Conservation (phyloP, 805 yeast genomes). For the Lachancea mirantina region DNA sequence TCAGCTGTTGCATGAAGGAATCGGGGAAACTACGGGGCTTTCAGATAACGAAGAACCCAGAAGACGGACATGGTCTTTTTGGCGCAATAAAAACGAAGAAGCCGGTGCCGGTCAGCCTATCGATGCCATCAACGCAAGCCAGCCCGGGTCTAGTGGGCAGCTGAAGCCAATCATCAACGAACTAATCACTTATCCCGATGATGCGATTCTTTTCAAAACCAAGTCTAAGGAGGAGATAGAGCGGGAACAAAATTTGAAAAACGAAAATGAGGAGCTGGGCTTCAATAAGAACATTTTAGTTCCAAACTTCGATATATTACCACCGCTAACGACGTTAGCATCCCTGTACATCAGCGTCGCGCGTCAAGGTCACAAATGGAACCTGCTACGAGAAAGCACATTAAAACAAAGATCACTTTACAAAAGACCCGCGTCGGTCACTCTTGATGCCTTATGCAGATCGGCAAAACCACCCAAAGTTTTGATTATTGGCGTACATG, state of each 20-base stretch:
- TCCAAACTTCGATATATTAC: conserved; percentile 27
- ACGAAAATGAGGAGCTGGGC: conserved; percentile 13
- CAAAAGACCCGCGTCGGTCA: conserved; percentile 14
- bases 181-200: conserved; percentile 8
- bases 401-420: conserved; percentile 11
- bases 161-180: conserved; percentile 8
- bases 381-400: conserved; percentile 1
- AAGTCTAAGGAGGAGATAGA: conserved; percentile 12
- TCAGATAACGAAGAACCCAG: conserved; percentile 7
- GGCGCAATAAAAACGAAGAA: conserved; percentile 12
- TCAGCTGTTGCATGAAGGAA: too few species aligned
- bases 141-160: neutral
- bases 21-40: too few species aligned
- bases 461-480: conserved; percentile 40
- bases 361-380: conserved; percentile 10
- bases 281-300: conserved; percentile 24
- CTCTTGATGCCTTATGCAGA: conserved; percentile 15
- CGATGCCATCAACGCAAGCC: conserved; percentile 4
- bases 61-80: conserved; percentile 20
- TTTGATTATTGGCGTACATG: conserved; percentile 88
- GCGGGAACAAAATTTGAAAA: conserved; percentile 8
- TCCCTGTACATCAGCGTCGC: conserved; percentile 14
- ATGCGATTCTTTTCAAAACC: conserved; percentile 19
- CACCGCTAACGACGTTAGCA: conserved; percentile 21
- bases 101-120: conserved; percentile 3